phyloP scores from a whole-genome alignment of 78 protist species.

The Mastigamoeba balamuthi region DNA sequence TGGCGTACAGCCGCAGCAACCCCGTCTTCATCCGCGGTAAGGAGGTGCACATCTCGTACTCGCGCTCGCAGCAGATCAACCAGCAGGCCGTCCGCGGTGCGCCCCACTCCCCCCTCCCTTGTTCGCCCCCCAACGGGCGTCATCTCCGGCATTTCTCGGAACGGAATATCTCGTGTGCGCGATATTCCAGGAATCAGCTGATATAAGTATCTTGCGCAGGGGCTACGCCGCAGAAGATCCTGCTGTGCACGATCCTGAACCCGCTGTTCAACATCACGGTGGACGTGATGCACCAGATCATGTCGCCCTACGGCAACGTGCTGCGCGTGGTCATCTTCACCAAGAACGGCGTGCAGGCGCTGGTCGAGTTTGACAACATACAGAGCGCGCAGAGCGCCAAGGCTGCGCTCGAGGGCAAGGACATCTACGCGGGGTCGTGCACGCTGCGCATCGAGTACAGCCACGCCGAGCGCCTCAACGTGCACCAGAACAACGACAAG shows the following conservation, averaged over 20 bases:
- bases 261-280: conserved; percentile 37
- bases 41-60: conserved; percentile 3
- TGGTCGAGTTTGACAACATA: conserved; percentile 19
- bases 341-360: conserved; percentile 1
- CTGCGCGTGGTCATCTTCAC: conserved; percentile 44
- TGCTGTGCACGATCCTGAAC: conserved; percentile 23
- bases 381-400: conserved; percentile 42
- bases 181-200: conserved; percentile 40
- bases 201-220: neutral
- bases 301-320: conserved; percentile 45
- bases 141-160: too few species aligned
- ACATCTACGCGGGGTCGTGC: conserved; percentile 45
- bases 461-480: conserved; percentile 22
- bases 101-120: neutral
- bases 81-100: neutral
- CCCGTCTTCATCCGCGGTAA: conserved; percentile 13
- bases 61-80: neutral
- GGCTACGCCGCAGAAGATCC: conserved; percentile 1
- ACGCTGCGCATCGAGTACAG: conserved; percentile 40
- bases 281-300: conserved; percentile 2
- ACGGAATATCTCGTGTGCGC: too few species aligned
- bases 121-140: neutral
- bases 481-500: conserved; percentile 28
- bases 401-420: conserved; percentile 37
- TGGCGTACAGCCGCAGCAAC: neutral